phyloP scores from a whole-genome alignment of 2,329 filamentous ascomycete genomes.

The Trichoderma sp. region DNA sequence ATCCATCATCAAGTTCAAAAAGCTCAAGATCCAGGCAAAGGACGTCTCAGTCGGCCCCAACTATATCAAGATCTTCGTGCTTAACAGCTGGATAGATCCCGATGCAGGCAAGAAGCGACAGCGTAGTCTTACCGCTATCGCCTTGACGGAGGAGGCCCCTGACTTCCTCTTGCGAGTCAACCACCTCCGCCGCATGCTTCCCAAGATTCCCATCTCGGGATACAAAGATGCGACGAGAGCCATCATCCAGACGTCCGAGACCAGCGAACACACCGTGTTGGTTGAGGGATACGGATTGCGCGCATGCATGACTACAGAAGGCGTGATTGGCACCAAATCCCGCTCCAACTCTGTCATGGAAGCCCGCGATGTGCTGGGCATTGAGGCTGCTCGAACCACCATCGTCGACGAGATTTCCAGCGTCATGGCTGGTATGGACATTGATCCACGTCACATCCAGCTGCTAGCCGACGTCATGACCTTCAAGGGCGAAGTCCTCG shows the following conservation, averaged over 20 bases:
- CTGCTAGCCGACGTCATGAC: conserved; percentile 98
- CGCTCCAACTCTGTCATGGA: conserved; percentile 89
- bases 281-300: conserved; percentile 93
- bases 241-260: conserved; percentile 79
- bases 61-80: conserved; percentile 71
- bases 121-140: conserved; percentile 38
- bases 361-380: conserved; percentile 79
- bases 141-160: conserved; percentile 40
- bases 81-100: conserved; percentile 36
- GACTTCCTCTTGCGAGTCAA: conserved; percentile 73
- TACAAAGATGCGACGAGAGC: conserved; percentile 82
- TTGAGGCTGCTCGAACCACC: conserved; percentile 86
- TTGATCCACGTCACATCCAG: conserved; percentile 97
- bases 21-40: conserved; percentile 68
- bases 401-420: conserved; percentile 84
- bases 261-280: conserved; percentile 67
- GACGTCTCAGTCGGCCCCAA: conserved; percentile 61
- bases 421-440: conserved; percentile 93
- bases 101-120: conserved; percentile 43
- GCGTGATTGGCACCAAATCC: conserved; percentile 73
- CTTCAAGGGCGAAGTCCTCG: conserved; percentile 93
- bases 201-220: conserved; percentile 81
- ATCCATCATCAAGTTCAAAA: conserved; percentile 76
- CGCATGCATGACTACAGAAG: conserved; percentile 88
- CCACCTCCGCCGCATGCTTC: conserved; percentile 76